A percentile compares a stretch with the other conserved stretches of the same genome.
phyloP scores from a whole-genome alignment of 495 filamentous ascomycete species.

The Talaromyces trachyspermus region DNA sequence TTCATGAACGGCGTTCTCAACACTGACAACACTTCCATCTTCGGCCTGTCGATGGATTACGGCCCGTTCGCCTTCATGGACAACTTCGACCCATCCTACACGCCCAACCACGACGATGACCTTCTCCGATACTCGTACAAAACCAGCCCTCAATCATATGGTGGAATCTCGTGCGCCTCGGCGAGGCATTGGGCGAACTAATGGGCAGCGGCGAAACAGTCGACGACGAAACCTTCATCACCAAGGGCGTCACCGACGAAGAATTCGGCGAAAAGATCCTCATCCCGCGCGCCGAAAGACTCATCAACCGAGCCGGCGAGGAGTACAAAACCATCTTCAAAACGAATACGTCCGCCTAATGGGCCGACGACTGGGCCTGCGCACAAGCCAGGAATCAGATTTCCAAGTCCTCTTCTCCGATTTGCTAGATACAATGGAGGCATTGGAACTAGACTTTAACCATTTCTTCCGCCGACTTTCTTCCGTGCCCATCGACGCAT shows the following conservation, averaged over 20 bases:
- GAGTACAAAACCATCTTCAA: conserved; percentile 85
- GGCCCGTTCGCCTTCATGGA: conserved; percentile 96
- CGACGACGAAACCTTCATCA: conserved; percentile 62
- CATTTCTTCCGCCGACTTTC: conserved; percentile 80
- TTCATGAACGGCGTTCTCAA: conserved; percentile 98
- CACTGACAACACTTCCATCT: conserved; percentile 91
- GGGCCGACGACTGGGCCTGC: conserved; percentile 67
- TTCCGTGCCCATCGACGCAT: conserved; percentile 42
- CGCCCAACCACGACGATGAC: conserved; percentile 93
- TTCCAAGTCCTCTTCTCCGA: conserved; percentile 72
- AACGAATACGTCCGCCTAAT: conserved; percentile 81
- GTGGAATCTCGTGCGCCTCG: conserved; percentile 95
- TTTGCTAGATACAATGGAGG: conserved; percentile 74
- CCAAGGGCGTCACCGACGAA: conserved; percentile 62
- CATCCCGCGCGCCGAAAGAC: conserved; percentile 68
- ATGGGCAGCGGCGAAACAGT: conserved; percentile 63
- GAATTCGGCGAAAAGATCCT: conserved; percentile 58
- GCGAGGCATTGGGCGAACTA: conserved; percentile 84
- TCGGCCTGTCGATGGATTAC: conserved; percentile 84
- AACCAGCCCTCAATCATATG: conserved; percentile 96
- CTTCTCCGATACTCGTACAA: conserved; percentile 81
- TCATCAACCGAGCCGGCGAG: conserved; percentile 70
- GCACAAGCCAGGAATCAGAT: conserved; percentile 55
- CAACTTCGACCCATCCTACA: conserved; percentile 89
- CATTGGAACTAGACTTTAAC: conserved; percentile 79